Conservation (phyloP, 2,329 filamentous ascomycete genomes). For the Cladophialophora bantiana region DNA sequence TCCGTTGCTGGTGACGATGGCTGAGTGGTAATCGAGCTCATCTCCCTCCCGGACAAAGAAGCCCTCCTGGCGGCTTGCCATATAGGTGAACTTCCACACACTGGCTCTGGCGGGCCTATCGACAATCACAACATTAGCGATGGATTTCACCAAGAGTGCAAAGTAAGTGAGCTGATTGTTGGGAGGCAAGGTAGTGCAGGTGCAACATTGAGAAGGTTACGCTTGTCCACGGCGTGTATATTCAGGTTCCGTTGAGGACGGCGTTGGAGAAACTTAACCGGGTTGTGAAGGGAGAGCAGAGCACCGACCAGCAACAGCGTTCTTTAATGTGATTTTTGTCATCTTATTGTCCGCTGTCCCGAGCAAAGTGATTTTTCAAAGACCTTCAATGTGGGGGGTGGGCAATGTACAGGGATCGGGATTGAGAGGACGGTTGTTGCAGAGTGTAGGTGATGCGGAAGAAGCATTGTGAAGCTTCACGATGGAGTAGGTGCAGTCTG, state of each 20-base stretch:
- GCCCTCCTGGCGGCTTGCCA: neutral
- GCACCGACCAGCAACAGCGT: neutral
- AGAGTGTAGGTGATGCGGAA: neutral
- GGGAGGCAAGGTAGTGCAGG: neutral
- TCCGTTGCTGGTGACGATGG: neutral
- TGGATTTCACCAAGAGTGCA: neutral
- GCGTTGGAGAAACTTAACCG: neutral
- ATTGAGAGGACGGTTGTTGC: neutral
- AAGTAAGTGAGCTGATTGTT: neutral
- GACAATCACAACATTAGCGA: neutral
- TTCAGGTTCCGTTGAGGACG: neutral
- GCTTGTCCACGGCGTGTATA: conserved; percentile 4
- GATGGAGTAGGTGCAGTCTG: neutral
- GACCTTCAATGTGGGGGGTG: neutral
- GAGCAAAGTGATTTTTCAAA: neutral
- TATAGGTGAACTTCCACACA: neutral
- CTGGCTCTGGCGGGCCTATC: neutral
- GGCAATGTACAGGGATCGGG: neutral
- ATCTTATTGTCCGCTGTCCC: neutral
- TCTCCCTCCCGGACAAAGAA: conserved; percentile 10
- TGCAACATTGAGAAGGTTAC: neutral
- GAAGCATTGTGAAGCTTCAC: neutral
- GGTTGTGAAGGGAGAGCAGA: neutral
- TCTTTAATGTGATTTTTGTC: neutral
- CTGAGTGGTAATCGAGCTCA: conserved; percentile 3